Conservation (phyloP, 768 basidiomycete genomes). For the Sarcodon aspratus region DNA sequence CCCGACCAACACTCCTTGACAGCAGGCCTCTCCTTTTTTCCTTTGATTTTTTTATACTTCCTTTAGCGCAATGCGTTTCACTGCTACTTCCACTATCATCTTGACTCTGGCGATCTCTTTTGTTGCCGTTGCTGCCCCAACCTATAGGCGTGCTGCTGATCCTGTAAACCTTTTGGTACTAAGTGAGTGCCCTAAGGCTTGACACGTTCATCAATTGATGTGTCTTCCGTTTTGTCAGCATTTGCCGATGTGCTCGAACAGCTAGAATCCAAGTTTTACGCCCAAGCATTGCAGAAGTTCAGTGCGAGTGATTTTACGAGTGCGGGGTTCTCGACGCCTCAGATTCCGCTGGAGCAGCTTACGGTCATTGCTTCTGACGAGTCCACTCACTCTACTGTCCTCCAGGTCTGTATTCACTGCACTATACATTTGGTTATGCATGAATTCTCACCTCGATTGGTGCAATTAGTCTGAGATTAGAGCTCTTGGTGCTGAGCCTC, state of each 20-base stretch:
- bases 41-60: slow-evolving; percentile 8
- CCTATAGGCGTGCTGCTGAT: slow-evolving; percentile 24
- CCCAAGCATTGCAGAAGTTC: slow-evolving; percentile 56
- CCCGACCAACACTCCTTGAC: slow-evolving; percentile 2
- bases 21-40: slow-evolving; percentile 14
- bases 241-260: slow-evolving; percentile 71
- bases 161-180: slow-evolving; percentile 42
- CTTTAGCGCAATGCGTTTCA: slow-evolving; percentile 11
- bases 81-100: slow-evolving; percentile 7
- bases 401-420: slow-evolving; percentile 29
- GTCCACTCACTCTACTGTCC: slow-evolving; percentile 39
- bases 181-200: slow-evolving; percentile 29
- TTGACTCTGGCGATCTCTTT: slow-evolving; percentile 15
- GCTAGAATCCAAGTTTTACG: slow-evolving; percentile 60
- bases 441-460: neutral
- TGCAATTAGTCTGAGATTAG: slow-evolving; percentile 31
- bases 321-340: slow-evolving; percentile 51
- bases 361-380: slow-evolving; percentile 51
- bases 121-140: slow-evolving; percentile 11
- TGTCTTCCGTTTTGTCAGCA: slow-evolving; percentile 26
- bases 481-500: slow-evolving; percentile 40
- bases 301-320: slow-evolving; percentile 44
- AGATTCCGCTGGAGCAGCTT: slow-evolving; percentile 52
- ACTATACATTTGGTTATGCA: neutral
- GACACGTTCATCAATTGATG: neutral